phyloP scores from a whole-genome alignment of 208 protist genomes.

The Blastocrithidia nonstop region DNA sequence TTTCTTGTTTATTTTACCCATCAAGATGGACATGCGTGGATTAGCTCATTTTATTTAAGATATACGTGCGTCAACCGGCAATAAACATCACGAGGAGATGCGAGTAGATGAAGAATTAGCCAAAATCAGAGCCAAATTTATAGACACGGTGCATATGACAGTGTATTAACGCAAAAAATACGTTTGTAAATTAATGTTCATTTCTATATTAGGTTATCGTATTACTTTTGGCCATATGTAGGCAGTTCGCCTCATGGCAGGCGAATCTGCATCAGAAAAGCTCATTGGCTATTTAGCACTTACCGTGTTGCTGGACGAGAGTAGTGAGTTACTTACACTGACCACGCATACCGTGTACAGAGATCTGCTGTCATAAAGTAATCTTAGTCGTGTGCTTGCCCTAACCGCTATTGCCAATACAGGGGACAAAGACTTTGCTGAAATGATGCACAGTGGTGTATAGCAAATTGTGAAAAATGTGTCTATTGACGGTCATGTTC shows the following conservation, averaged over 20 bases:
- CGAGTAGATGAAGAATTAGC: constrained; percentile 97
- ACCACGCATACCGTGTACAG: constrained; percentile 95
- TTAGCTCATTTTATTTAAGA: constrained; percentile 93
- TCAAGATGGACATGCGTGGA: constrained; percentile 93
- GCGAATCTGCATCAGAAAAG: constrained; percentile 93
- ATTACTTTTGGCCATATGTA: constrained; percentile 99
- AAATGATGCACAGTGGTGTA: constrained; percentile 91
- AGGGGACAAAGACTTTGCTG: constrained; percentile 95
- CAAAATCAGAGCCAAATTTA: constrained; percentile 98
- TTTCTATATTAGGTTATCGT: constrained; percentile 98
- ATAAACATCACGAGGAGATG: constrained; percentile 89
- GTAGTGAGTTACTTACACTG: constrained; percentile 93
- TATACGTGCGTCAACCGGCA: constrained; percentile 81
- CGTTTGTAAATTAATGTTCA: constrained; percentile 99
- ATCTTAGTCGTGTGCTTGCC: constrained; percentile 90
- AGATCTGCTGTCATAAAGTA: constrained; percentile 87
- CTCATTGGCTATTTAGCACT: constrained; percentile 95
- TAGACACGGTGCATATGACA: constrained; percentile 55
- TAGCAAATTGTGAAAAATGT: constrained; percentile 85
- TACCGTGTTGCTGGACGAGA: constrained; percentile 94
- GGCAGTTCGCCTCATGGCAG: constrained; percentile 93
- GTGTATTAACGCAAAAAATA: constrained; percentile 99
- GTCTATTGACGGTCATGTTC: constrained; percentile 65
- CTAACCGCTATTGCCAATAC: constrained; percentile 95
- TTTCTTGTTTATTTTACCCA: neutral